Evolutionary conservation across 2,329 filamentous ascomycete genomes (phyloP).

Genomic region (Cercospora berteroae): DNA sequence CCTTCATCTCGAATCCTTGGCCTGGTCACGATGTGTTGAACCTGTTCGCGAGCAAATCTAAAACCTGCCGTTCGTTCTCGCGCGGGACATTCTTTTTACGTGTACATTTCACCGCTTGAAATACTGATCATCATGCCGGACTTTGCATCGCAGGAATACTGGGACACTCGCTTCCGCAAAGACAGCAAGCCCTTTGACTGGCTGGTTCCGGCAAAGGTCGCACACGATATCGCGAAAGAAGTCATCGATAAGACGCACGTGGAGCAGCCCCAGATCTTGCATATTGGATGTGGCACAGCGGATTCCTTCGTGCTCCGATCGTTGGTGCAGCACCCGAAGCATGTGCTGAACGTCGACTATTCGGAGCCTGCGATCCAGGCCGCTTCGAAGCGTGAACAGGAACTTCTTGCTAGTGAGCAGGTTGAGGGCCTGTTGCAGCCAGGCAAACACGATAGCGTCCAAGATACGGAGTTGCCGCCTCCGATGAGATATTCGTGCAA

Average conservation of each 20-base stretch:
- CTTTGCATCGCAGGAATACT: conserved; percentile 26
- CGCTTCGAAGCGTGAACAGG: conserved; percentile 22
- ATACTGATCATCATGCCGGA: conserved; percentile 20
- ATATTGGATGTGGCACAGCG: conserved; percentile 27
- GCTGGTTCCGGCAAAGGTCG: conserved; percentile 22
- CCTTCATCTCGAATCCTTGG: conserved; percentile 1
- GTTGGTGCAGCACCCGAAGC: conserved; percentile 20
- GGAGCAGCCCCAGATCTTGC: conserved; percentile 21
- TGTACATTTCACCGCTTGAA: not conserved
- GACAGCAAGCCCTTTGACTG: conserved; percentile 25
- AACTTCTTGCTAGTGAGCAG: conserved; percentile 18
- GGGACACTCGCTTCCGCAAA: conserved; percentile 24
- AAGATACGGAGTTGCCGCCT: conserved; percentile 11
- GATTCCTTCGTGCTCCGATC: conserved; percentile 19
- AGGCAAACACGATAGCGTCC: conserved; percentile 22
- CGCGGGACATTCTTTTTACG: not conserved
- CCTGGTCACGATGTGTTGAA: not conserved
- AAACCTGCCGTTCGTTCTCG: not conserved
- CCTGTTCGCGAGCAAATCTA: not conserved
- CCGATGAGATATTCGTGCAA: conserved; percentile 26
- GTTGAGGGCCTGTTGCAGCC: conserved; percentile 12
- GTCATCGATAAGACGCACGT: conserved; percentile 20
- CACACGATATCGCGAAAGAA: conserved; percentile 21
- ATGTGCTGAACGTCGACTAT: conserved; percentile 28
- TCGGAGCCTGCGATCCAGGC: conserved; percentile 22